Evolutionary conservation across 768 basidiomycete genomes (phyloP), one percentile per base, ranked within the genome.

Genomic region (Mycena latifolia): DNA sequence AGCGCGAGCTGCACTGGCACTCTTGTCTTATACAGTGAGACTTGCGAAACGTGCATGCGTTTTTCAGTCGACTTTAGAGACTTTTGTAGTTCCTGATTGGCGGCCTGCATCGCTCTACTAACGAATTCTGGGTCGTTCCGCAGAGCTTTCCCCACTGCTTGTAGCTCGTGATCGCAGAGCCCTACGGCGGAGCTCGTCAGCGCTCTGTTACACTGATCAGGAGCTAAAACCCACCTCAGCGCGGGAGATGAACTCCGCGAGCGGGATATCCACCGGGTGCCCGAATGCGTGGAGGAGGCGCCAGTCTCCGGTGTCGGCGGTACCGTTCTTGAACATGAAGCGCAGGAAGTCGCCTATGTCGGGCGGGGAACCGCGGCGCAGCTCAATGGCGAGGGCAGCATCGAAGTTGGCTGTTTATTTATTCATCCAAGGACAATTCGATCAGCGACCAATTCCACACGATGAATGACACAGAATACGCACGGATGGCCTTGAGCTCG

Each of bases 241-340:
- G 58, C 90, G 86, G 82, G 93, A 92, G 76, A 93, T 90, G 82
- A 94, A 94, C 75, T 93, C 92, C 11, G 92, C 93, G 72, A 94
- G 81, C 53, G 92, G 90, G 72, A 94, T 91, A 73, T 94, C 93
- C 58, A 86, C 81, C 63, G 84, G 82, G 80, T 91, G 90, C 66
- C 89, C 90, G 76, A 93, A 94, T 73, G 88, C 89, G 70, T 92
- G 88, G 77, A 92, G 77, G 64, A 88, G 87, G 70, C 84, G 77
- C 83, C 92, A 94, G 75, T 80, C 78, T 61, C 81, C 82, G 59
- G 55, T 31, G 54, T 60, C 65, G 3, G 77, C 69, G 50, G 93
- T 92, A 50, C 92, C 93, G 78, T 94, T 94, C 85, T 86, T 89
- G 87, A 94, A 93, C 77, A 86, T 90, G 87, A 94, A 85, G 73